A percentile compares a stretch with the other conserved stretches of the same genome.
Conservation (phyloP, 768 basidiomycete species). For the Asterophora parasitica region DNA sequence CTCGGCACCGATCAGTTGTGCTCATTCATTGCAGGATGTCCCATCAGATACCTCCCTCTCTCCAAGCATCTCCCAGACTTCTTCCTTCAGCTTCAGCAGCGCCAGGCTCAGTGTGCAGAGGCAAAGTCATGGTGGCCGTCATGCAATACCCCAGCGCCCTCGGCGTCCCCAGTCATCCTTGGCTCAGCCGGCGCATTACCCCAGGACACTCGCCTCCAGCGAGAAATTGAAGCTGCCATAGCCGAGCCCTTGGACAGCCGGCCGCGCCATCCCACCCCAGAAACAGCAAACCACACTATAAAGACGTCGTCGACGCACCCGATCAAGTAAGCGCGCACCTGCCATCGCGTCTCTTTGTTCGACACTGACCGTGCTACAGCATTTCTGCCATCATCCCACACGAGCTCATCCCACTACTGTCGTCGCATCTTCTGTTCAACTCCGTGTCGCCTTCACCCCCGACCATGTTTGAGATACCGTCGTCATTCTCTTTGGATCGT, state of each 20-base stretch:
- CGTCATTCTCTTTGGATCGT: constrained; percentile 40
- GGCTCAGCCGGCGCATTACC: constrained; percentile 23
- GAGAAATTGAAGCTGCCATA: constrained; percentile 52
- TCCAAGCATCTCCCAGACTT: constrained; percentile 59
- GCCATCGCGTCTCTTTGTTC: background rate
- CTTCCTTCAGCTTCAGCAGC: constrained; percentile 45
- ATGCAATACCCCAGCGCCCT: constrained; percentile 11
- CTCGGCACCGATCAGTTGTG: background rate
- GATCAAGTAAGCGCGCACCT: constrained; percentile 60
- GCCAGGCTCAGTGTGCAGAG: constrained; percentile 39
- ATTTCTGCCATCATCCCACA: constrained; percentile 63
- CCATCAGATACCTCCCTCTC: constrained; percentile 55
- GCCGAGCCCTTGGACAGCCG: constrained; percentile 32
- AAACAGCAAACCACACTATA: constrained; percentile 20
- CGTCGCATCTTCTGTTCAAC: constrained; percentile 35
- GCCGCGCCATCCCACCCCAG: constrained; percentile 6
- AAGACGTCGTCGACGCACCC: constrained; percentile 82
- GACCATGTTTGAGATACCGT: constrained; percentile 42
- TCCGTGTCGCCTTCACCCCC: constrained; percentile 25
- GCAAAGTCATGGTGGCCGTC: constrained; percentile 49
- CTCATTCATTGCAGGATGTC: constrained; percentile 41
- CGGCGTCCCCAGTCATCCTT: constrained; percentile 21
- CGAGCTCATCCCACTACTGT: constrained; percentile 50
- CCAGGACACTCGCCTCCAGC: constrained; percentile 30
- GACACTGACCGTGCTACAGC: constrained; percentile 24